Evolutionary conservation across 2,329 filamentous ascomycete genomes (phyloP).

Genomic region (Zymoseptoria crescenta): DNA sequence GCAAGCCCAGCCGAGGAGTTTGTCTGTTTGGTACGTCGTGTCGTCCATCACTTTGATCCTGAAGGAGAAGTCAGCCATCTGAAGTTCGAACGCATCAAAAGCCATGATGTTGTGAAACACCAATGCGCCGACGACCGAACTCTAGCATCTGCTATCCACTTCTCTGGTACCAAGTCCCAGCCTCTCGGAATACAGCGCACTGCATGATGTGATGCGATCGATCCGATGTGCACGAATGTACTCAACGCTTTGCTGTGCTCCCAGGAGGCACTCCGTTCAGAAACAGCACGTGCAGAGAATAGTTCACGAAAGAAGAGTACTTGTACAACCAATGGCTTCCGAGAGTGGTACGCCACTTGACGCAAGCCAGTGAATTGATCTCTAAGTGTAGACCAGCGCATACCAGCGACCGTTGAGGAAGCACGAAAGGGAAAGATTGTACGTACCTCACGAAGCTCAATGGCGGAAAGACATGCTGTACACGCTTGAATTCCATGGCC

Average conservation of each 20-base stretch:
- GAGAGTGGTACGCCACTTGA: background rate
- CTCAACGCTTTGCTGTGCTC: conserved; percentile 10
- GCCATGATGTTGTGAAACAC: background rate
- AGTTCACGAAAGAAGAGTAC: background rate
- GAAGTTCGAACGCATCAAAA: background rate
- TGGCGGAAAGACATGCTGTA: conserved; percentile 38
- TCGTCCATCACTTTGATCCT: conserved; percentile 85
- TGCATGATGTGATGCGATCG: background rate
- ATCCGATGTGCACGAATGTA: background rate
- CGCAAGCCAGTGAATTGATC: background rate
- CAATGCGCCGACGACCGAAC: background rate
- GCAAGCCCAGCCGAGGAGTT: conserved; percentile 80
- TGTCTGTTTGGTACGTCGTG: conserved; percentile 59
- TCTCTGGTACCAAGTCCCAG: background rate
- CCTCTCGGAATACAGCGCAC: background rate
- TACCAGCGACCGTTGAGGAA: background rate
- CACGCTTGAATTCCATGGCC: conserved; percentile 36
- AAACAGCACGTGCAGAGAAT: background rate
- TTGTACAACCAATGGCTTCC: background rate
- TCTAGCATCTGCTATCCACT: background rate
- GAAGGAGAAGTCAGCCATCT: conserved; percentile 3
- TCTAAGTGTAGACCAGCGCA: background rate
- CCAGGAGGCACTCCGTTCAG: background rate
- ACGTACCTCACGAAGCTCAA: conserved; percentile 44
- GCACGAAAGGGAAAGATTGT: background rate